Base-by-base conservation (phyloP, 1,139 yeast species). In the Hansenula lynferdii region DNA sequence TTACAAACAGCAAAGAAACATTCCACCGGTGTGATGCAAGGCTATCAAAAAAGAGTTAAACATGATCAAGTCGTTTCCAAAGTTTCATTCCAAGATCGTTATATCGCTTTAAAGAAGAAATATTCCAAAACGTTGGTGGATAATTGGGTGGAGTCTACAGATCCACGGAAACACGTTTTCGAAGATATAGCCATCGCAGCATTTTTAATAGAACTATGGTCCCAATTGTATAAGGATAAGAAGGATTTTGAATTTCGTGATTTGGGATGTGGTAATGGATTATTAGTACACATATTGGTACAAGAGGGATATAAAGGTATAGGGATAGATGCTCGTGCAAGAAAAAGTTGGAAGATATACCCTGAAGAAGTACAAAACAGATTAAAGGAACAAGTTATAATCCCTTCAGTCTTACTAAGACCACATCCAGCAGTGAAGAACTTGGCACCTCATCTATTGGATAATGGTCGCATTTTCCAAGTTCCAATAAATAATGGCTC, bases 141-240 rank as follows among this genome's bases (percentile, higher is more conserved):
- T 29, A 75, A 72, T 50, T 92, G 98, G 98, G 78, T 72, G 17
- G 98, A 92, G 60, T 80, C 82, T 33, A 92, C 98, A 2, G 97
- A 92, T 60, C 97, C 97, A 1, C 76, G 81, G 50, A 92, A 92
- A 58, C 98, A 92, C 62, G 97, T 90, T 0, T 92, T 90, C 64
- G 98, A 92, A 65, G 98, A 92, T 57, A 73, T 92, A 40, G 95
- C 96, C 2, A 90, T 92, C 49, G 97, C 97, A 0, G 96, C 97
- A 0, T 92, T 90, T 52, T 67, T 92, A 42, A 84, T 90, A n/a
- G 96, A 86, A 58, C 70, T 86, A 28, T 90, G 97, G 97, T 65
- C 64, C 8, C 65, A 71, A 34, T 75, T 76, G 41, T 85, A 81
- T 48, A n/a, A 37, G 18, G 56, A 63, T 27, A 61, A 61, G 28